phyloP scores from a whole-genome alignment of 2,329 filamentous ascomycete species.

The Geosmithia putterillii region DNA sequence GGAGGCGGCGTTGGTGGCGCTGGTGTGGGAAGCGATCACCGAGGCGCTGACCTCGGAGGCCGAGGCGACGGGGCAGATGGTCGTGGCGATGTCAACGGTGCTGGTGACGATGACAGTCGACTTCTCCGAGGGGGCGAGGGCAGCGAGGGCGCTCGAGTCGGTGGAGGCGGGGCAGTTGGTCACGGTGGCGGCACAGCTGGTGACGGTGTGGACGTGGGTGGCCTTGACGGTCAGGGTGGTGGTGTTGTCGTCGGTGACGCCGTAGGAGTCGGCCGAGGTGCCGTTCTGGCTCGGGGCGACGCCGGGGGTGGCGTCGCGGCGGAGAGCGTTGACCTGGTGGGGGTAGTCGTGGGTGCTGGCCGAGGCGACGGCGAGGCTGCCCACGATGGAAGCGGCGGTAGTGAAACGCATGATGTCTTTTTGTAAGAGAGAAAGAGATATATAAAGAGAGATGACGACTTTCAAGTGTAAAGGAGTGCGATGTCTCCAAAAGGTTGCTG shows the following conservation, averaged over 20 bases:
- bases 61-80: conserved; percentile 32
- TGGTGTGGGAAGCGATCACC: conserved; percentile 19
- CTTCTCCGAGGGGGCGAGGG: conserved; percentile 19
- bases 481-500: background rate
- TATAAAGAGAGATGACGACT: background rate
- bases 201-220: conserved; percentile 44
- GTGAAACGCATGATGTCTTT: conserved; percentile 35
- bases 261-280: conserved; percentile 6
- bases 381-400: conserved; percentile 27
- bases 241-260: conserved; percentile 2
- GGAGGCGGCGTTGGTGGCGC: conserved; percentile 13
- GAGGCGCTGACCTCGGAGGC: conserved; percentile 26
- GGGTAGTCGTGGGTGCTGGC: conserved; percentile 26
- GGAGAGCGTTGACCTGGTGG: conserved; percentile 20
- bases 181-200: conserved; percentile 42
- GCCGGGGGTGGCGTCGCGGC: conserved; percentile 13
- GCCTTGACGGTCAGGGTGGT: conserved; percentile 37
- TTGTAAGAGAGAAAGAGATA: conserved; percentile 9
- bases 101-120: conserved; percentile 21
- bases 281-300: conserved; percentile 3
- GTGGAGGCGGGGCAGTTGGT: conserved; percentile 37
- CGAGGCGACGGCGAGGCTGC: conserved; percentile 24
- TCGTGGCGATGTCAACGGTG: conserved; percentile 24
- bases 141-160: conserved; percentile 16
- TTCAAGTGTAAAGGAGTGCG: background rate